Evolutionary conservation across 2,329 filamentous ascomycete species (phyloP), one percentile per base, ranked within the genome.

Genomic region (Epichloe gansuensis): DNA sequence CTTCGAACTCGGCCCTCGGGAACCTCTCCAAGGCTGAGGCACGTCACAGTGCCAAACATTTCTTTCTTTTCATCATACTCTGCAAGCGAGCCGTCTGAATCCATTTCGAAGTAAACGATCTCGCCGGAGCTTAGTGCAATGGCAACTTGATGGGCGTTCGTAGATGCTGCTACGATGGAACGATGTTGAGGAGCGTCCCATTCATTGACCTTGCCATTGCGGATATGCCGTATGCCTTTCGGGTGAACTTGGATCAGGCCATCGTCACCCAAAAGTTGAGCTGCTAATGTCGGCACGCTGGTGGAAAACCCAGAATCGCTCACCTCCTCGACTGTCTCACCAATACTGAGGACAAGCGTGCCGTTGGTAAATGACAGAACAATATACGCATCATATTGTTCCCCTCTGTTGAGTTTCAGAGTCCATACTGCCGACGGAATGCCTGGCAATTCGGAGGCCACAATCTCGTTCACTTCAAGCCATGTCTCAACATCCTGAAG

Each of bases 101-200:
- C 93, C 82, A 96, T 91, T 66, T 98, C 94, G 60, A 98, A 98
- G 65, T 97, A 98, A 43, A 95, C 88, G 57, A 98, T 91, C 67
- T 98, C 93, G 39, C 91, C 91, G 8, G 91, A 96, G 65, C 91
- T 97, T 28, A 99, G 75, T 1, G 93, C 93, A 48, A 97, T 85
- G 3, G 90, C 90, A 28, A 98, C 88, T 69, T 99, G 93, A 43
- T 88, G 82, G 61, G 91, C 84, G 63, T 98, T 99, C 15, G 91
- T 93, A 1, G 91, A 85, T 37, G 91, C 94, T 8, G 91, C 89
- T 46, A 97, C 90, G 58, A 98, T 97, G 0, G 91, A 94, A 23
- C 93, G 82, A 73, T 98, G 91, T 60, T 94, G 86, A 0, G 94
- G 94, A 5, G 88, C 86, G 13, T 87, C 83, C 93, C 93, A 98